These are phyloP conservation scores for Malus asiatica DNA, from an alignment of 306 rosid genomes.

Conservation along the genomic window DNA sequence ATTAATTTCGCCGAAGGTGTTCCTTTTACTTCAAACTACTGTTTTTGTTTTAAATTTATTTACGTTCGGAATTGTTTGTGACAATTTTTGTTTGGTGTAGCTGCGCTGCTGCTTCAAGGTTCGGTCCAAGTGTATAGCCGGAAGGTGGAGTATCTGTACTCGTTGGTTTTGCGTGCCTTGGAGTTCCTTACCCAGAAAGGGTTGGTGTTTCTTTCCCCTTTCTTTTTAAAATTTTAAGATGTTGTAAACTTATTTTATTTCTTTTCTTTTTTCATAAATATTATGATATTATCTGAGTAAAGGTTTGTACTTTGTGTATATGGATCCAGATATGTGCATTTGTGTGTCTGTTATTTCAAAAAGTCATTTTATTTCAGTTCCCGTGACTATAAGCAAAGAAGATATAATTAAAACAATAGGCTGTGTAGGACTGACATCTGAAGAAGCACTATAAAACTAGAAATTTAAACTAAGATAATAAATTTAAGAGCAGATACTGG, in stretches of 20 bases:
- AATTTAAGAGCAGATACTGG: neutral
- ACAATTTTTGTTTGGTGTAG: slow-evolving; percentile 34
- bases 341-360: neutral
- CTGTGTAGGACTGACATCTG: neutral
- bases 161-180: slow-evolving; percentile 80
- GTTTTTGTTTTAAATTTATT: neutral
- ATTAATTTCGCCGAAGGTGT: slow-evolving; percentile 90
- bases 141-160: slow-evolving; percentile 83
- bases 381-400: neutral
- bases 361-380: neutral
- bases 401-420: neutral
- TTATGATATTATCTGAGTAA: neutral
- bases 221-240: neutral
- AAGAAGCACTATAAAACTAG: neutral
- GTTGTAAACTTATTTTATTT: neutral
- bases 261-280: neutral
- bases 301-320: slow-evolving; percentile 3
- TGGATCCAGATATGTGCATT: neutral
- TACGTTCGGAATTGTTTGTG: slow-evolving; percentile 10
- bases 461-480: neutral
- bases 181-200: slow-evolving; percentile 91
- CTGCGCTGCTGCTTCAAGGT: slow-evolving; percentile 94
- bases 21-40: neutral
- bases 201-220: slow-evolving; percentile 32
- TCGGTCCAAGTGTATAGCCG: slow-evolving; percentile 93